A percentile compares a stretch with the other conserved stretches of the same genome.
Evolutionary conservation across 1,284 basidiomycete species (phyloP).

Genomic region (Papiliotrema terrestris): DNA sequence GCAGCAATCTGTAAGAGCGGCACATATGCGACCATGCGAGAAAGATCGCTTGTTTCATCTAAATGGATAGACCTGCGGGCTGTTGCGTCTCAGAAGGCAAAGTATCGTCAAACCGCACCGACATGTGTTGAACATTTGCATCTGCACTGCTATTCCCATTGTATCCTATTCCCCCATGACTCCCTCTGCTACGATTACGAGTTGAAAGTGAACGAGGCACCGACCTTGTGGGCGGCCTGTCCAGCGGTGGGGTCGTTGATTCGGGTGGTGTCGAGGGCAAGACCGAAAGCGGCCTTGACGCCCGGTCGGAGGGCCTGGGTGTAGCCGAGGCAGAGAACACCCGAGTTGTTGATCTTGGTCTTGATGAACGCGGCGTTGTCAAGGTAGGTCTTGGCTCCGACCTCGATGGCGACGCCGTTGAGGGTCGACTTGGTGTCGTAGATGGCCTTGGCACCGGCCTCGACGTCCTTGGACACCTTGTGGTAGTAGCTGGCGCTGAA

Average conservation of each 20-base stretch:
- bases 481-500: conserved; percentile 99
- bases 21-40: no score
- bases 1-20: conserved; percentile 3
- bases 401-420: conserved; percentile 85
- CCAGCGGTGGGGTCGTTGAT: conserved; percentile 62
- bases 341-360: conserved; percentile 98
- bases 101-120: no score
- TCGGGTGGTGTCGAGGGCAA: conserved; percentile 85
- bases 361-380: conserved; percentile 89
- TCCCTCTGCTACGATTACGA: conserved; percentile 32
- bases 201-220: conserved; percentile 57
- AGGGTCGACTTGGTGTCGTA: conserved; percentile 92
- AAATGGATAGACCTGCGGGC: no score
- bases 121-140: neutral
- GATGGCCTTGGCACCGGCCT: conserved; percentile 96
- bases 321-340: conserved; percentile 85
- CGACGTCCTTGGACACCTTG: conserved; percentile 83
- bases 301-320: conserved; percentile 89
- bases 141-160: neutral
- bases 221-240: conserved; percentile 56
- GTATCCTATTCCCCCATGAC: neutral
- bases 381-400: conserved; percentile 82
- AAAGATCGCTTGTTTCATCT: no score
- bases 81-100: no score
- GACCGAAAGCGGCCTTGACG: conserved; percentile 90